A percentile compares a stretch with the other conserved stretches of the same genome.
These are phyloP conservation scores for Populus tomentosa DNA, from an alignment of 441 rosid genomes.

Conservation along the genomic window DNA sequence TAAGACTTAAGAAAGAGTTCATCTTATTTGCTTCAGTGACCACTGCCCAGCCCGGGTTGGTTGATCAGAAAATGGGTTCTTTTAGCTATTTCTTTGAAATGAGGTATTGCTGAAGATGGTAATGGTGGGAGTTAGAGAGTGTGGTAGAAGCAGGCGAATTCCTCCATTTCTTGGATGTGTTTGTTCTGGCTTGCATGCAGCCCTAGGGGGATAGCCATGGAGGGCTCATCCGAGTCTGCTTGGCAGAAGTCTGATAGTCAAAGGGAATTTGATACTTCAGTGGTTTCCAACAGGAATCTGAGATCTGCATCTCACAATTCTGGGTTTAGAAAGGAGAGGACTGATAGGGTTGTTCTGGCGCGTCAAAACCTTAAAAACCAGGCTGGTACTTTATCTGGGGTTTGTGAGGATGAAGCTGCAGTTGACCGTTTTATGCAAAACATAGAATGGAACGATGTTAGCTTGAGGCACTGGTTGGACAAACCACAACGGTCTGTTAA, in stretches of 20 bases:
- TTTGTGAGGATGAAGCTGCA: conserved; percentile 47
- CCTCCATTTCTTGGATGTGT: conserved; percentile 32
- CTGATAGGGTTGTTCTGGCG: conserved; percentile 41
- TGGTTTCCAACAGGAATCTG: conserved; percentile 50
- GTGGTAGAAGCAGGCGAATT: conserved; percentile 33
- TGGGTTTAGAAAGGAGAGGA: conserved; percentile 33
- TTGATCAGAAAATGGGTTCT: conserved; percentile 15
- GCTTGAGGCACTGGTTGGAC: conserved; percentile 93
- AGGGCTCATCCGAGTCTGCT: conserved; percentile 70
- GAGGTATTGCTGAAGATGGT: conserved; percentile 47
- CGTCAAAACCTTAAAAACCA: conserved; percentile 50
- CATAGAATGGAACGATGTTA: conserved; percentile 71
- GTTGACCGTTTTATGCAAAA: conserved; percentile 47
- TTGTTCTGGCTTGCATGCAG: conserved; percentile 37
- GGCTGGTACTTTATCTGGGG: conserved; percentile 40
- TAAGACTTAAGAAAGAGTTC: background rate
- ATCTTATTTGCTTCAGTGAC: conserved; percentile 13
- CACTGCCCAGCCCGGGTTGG: conserved; percentile 19
- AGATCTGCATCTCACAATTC: conserved; percentile 31
- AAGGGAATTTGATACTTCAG: conserved; percentile 52
- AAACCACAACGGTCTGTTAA: conserved; percentile 61
- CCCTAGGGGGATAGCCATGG: conserved; percentile 61
- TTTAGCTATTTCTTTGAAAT: conserved; percentile 23
- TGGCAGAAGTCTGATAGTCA: conserved; percentile 58
- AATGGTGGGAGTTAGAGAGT: conserved; percentile 35